Evolutionary conservation across 805 yeast genomes (phyloP), one percentile per base, ranked within the genome.

Genomic region (Nakazawaea wickerhamii): DNA sequence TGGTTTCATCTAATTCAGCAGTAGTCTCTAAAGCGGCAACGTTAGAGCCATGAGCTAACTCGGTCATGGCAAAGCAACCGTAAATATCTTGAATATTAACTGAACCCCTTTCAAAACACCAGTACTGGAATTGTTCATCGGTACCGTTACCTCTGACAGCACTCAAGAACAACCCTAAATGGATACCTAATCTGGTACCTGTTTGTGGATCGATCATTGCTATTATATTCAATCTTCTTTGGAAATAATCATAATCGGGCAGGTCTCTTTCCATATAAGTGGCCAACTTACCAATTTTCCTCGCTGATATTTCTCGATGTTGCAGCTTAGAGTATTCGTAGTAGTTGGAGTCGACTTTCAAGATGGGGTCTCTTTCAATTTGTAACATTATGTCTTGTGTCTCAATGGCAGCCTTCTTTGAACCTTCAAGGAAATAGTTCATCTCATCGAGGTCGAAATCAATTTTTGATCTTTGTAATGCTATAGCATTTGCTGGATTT

Each of bases 31-130:
- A 70, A 19, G 86, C 95, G 4, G 96, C 95, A 35, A 90, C 96
- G 60, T 90, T 90, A 10, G 96, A 86, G 21, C 96, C 96, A 59
- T 88, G 96, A 6, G 87, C 95, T 53, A 88, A 60, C 65, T 88
- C 96, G 13, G 96, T 89, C 96, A 88, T 88, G 36, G 84, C 88
- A 64, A 88, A 88, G 63, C 96, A 89, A 21, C 96, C 96, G 55
- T 80, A 84, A 38, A 83, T 69, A 47, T 76, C 84, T 55, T 72
- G 78, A 30, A 81, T 57, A 47, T 64, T 65, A 1, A 69, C 58
- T 9, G 88, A 79, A 50, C 85, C 89, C 54, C 84, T 72, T 52
- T 75, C 78, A 46, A 70, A 65, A 41, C 88, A 73, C 97, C 97
- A 90, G 65, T 81, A 91, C 33, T 78, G 68, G 53, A 82, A 74